Conservation (phyloP, 2,329 filamentous ascomycete species). For the Diplodia intermedia region DNA sequence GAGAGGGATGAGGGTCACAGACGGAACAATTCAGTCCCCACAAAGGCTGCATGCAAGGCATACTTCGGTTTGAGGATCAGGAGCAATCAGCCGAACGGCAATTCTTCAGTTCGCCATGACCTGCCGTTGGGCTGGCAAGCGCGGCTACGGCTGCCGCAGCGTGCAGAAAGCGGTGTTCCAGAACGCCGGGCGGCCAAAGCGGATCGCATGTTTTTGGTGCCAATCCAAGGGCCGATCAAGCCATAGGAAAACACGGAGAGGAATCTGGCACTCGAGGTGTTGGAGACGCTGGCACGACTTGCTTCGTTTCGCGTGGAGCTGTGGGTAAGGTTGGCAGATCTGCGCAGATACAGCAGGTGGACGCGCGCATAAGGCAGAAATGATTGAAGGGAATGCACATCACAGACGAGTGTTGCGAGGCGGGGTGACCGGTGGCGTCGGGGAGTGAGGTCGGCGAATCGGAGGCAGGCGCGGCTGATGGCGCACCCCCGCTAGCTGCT, state of each 20-base stretch:
- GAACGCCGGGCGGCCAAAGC: slow-evolving; percentile 3
- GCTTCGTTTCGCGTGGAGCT: slow-evolving; percentile 12
- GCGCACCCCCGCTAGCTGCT: slow-evolving; percentile 9
- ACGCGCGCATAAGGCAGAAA: slow-evolving; percentile 13
- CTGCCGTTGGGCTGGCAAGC: slow-evolving; percentile 8
- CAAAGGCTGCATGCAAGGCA: slow-evolving; percentile 5
- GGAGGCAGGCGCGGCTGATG: slow-evolving; percentile 1
- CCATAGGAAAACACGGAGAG: slow-evolving; percentile 22
- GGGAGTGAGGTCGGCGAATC: slow-evolving; percentile 21
- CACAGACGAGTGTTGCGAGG: not conserved
- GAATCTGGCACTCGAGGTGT: slow-evolving; percentile 18
- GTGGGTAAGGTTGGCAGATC: not conserved
- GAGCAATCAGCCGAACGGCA: slow-evolving; percentile 7
- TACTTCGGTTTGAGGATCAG: not conserved
- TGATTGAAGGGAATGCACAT: slow-evolving; percentile 1
- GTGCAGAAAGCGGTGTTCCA: not conserved
- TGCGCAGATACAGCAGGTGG: not conserved
- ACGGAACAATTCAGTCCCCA: not conserved
- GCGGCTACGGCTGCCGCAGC: slow-evolving; percentile 11
- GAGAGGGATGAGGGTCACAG: not conserved
- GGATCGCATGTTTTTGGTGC: not conserved
- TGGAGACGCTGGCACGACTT: slow-evolving; percentile 23
- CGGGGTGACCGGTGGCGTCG: not conserved
- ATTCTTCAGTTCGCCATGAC: slow-evolving; percentile 17
- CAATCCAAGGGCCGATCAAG: slow-evolving; percentile 21